A percentile compares a stretch with the other conserved stretches of the same genome.
Conservation (phyloP, 176 grass and related monocot species). For the Eleusine indica region DNA sequence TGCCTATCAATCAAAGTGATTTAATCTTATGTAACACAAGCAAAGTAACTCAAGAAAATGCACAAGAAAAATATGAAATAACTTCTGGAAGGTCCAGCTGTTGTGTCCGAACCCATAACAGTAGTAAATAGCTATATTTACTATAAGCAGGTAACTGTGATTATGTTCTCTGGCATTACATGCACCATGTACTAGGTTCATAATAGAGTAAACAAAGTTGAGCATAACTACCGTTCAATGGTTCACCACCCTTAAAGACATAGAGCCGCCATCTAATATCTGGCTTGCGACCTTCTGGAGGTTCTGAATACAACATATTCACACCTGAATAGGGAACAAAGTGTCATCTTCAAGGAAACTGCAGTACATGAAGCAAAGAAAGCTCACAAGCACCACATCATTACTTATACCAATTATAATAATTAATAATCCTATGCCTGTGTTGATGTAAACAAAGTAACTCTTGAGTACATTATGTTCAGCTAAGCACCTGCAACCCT, state of each 20-base stretch:
- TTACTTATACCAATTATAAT: constrained; percentile 9
- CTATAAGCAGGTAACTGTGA: not conserved
- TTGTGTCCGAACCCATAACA: not conserved
- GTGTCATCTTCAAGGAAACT: constrained; percentile 2
- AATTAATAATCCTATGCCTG: not conserved
- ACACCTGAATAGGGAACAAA: constrained; percentile 61
- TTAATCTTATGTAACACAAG: not conserved
- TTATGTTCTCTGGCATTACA: not conserved
- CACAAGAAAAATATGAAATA: not conserved
- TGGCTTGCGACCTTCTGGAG: constrained; percentile 74
- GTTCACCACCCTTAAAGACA: constrained; percentile 92
- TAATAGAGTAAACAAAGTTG: constrained; percentile 31
- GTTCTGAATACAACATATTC: constrained; percentile 84
- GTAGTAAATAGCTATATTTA: not conserved
- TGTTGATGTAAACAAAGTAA: not conserved
- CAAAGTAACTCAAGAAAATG: not conserved
- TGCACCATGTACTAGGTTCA: constrained; percentile 3
- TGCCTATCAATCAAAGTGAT: not conserved
- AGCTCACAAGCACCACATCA: not conserved
- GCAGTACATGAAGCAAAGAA: not conserved
- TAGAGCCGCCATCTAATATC: constrained; percentile 92
- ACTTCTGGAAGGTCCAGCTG: not conserved
- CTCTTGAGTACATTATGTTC: constrained; percentile 19
- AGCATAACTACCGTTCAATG: constrained; percentile 64
- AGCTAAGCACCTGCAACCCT: constrained; percentile 74